phyloP scores from a whole-genome alignment of 1,284 basidiomycete genomes.

The Moniliophthora roreri region DNA sequence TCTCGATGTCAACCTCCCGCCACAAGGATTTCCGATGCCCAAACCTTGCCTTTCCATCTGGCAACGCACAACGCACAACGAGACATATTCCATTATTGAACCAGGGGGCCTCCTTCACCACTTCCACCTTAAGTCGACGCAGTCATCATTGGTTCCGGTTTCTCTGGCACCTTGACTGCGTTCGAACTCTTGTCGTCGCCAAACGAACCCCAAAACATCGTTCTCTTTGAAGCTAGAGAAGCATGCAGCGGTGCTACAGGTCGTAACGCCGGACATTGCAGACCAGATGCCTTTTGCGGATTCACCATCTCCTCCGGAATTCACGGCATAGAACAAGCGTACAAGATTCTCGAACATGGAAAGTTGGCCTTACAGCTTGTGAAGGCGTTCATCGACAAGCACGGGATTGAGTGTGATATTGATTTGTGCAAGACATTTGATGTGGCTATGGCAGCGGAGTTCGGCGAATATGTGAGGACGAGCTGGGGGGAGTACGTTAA shows the following conservation, averaged over 20 bases:
- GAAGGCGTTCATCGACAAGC: conserved; percentile 14
- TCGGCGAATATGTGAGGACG: conserved; percentile 12
- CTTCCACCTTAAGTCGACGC: conserved; percentile 15
- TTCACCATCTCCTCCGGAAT: conserved; percentile 16
- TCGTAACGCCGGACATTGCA: conserved; percentile 20
- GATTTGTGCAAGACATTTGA: conserved; percentile 19
- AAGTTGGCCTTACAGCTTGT: conserved; percentile 17
- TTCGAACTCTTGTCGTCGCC: conserved; percentile 17
- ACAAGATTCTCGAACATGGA: conserved; percentile 18
- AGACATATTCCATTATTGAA: conserved; percentile 10
- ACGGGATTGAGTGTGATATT: conserved; percentile 18
- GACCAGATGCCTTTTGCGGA: conserved; percentile 20
- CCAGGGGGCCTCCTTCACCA: neutral
- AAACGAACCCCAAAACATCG: conserved; percentile 16
- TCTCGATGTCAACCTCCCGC: neutral
- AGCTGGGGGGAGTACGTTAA: conserved; percentile 15
- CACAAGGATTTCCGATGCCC: conserved; percentile 16
- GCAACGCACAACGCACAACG: conserved; percentile 18
- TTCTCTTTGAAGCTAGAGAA: conserved; percentile 19
- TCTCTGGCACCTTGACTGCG: conserved; percentile 17
- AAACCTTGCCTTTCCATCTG: conserved; percentile 19
- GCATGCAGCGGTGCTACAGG: conserved; percentile 19
- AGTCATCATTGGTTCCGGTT: conserved; percentile 19
- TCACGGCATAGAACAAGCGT: conserved; percentile 17
- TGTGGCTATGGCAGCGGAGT: conserved; percentile 18